Evolutionary conservation across 148 eudicot species (phyloP).

Genomic region (Fagopyrum tataricum): DNA sequence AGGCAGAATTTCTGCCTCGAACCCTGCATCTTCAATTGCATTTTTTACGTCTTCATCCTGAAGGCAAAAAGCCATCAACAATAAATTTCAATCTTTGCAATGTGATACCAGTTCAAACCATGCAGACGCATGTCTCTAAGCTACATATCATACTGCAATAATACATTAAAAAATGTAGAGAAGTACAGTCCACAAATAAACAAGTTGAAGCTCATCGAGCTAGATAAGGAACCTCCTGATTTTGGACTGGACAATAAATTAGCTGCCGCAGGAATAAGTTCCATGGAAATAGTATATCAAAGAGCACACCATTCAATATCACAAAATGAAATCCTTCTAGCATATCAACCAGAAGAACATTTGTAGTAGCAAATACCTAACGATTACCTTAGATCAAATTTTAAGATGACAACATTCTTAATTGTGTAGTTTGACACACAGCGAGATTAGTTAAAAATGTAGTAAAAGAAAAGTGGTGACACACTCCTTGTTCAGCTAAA

Average conservation of each 20-base stretch:
- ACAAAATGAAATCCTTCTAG: background rate
- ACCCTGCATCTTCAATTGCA: conserved; percentile 98
- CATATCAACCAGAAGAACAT: background rate
- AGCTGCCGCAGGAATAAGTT: background rate
- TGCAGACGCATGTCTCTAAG: background rate
- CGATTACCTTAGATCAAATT: background rate
- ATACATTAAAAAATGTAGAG: background rate
- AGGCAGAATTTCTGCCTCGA: conserved; percentile 82
- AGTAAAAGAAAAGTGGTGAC: background rate
- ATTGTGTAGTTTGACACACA: background rate
- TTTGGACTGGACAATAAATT: background rate
- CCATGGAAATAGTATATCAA: background rate
- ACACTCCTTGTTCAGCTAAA: background rate
- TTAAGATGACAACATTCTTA: background rate
- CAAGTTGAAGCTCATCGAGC: background rate
- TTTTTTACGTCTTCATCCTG: conserved; percentile 79
- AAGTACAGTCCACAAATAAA: background rate
- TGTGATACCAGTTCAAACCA: background rate
- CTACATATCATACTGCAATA: background rate
- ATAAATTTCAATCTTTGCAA: conserved; percentile 1
- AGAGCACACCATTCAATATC: background rate
- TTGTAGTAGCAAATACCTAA: background rate
- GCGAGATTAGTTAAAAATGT: background rate
- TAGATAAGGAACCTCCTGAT: background rate
- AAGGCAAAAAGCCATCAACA: conserved; percentile 16